Conservation (phyloP, 768 basidiomycete genomes). For the Brasilioporus rufonigricans region DNA sequence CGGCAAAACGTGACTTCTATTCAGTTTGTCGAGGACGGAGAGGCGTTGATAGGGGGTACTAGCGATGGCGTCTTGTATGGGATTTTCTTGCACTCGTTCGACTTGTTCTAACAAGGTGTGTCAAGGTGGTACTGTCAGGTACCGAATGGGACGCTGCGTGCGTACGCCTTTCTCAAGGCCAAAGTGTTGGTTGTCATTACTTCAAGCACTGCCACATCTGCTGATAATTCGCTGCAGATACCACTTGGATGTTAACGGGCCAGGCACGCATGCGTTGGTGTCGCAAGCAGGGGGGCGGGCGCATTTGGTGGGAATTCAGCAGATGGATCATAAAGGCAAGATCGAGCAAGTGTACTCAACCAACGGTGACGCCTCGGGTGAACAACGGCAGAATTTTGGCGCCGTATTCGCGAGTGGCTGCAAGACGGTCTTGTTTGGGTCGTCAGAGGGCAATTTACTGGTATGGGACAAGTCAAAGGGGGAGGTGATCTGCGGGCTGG, state of each 20-base stretch:
- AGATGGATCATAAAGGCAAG: constrained; percentile 48
- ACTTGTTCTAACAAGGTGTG: constrained; percentile 9
- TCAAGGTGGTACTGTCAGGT: constrained; percentile 66
- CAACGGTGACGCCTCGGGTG: constrained; percentile 32
- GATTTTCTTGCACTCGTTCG: neutral
- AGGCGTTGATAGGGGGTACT: constrained; percentile 65
- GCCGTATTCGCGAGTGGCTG: constrained; percentile 54
- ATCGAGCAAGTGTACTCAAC: constrained; percentile 53
- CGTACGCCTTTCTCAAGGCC: constrained; percentile 55
- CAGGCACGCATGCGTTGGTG: constrained; percentile 51
- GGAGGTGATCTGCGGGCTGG: constrained; percentile 54
- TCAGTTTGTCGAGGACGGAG: constrained; percentile 61
- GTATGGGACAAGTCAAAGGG: constrained; percentile 62
- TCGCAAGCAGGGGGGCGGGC: constrained; percentile 50
- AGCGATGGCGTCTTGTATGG: constrained; percentile 66
- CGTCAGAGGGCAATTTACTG: constrained; percentile 50
- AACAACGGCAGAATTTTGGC: constrained; percentile 38
- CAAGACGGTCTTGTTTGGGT: constrained; percentile 57
- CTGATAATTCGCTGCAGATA: constrained; percentile 37
- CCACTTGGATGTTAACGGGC: constrained; percentile 51
- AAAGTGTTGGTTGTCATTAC: constrained; percentile 46
- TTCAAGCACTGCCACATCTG: neutral
- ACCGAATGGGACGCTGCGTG: constrained; percentile 63
- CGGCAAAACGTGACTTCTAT: constrained; percentile 64
- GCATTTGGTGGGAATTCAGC: constrained; percentile 49